Evolutionary conservation across 768 basidiomycete species (phyloP).

Genomic region (Tylopilus sp.): DNA sequence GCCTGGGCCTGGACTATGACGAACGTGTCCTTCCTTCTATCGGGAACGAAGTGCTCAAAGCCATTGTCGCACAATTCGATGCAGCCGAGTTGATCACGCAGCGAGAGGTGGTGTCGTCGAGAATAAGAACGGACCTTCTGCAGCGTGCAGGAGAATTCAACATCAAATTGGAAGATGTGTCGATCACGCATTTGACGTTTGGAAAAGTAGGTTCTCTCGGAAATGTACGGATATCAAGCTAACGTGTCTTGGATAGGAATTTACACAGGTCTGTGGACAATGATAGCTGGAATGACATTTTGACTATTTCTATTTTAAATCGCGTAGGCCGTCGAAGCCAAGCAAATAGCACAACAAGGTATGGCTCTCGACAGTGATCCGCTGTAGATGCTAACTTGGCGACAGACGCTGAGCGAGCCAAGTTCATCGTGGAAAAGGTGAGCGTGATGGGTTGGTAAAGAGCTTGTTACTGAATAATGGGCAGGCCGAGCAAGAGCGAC

Average conservation of each 20-base stretch:
- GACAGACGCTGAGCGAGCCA: constrained; percentile 94
- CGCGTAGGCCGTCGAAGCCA: constrained; percentile 90
- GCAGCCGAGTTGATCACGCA: constrained; percentile 96
- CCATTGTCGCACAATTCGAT: constrained; percentile 97
- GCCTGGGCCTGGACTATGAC: constrained; percentile 93
- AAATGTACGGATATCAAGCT: background rate
- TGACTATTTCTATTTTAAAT: background rate
- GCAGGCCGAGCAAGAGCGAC: constrained; percentile 97
- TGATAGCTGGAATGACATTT: background rate
- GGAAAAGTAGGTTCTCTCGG: constrained; percentile 56
- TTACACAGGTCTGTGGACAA: constrained; percentile 55
- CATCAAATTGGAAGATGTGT: constrained; percentile 94
- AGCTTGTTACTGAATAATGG: constrained; percentile 17
- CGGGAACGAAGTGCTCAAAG: constrained; percentile 97
- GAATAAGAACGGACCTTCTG: constrained; percentile 88
- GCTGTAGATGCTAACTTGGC: constrained; percentile 12
- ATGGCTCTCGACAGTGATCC: constrained; percentile 11
- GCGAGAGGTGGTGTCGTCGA: constrained; percentile 92
- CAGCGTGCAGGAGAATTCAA: constrained; percentile 96
- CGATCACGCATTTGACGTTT: constrained; percentile 88
- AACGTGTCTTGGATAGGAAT: constrained; percentile 55
- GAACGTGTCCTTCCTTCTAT: constrained; percentile 97
- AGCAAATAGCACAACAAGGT: constrained; percentile 99
- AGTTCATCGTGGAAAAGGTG: constrained; percentile 98
- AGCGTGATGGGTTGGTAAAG: constrained; percentile 9